Evolutionary conservation across 768 basidiomycete genomes (phyloP), one percentile per base, ranked within the genome.

Genomic region (Rhodotorula paludigena): DNA sequence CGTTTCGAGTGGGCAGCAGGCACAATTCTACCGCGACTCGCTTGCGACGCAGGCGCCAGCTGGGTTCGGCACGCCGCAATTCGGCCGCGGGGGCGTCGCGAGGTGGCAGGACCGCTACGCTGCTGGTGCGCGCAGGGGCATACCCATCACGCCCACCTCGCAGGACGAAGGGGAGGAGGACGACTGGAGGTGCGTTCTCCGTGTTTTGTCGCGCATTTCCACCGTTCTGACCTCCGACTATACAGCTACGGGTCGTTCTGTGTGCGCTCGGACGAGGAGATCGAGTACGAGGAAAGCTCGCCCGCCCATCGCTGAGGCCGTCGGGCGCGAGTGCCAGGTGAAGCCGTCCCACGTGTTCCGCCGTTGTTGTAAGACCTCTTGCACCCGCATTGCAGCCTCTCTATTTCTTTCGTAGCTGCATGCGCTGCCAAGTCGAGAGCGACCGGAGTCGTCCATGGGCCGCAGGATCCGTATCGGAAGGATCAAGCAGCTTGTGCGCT

Each of bases 201-300:
- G 10, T 51, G 14, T 1, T 52, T 25, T 45, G 2, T 20, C 20
- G 7, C 39, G 9, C 15, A n/a, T n/a, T 38, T 49, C 36, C 39
- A 20, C 23, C 9, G 7, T 23, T 6, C 16, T 32, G 30, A 9
- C 23, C 25, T 12, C 25, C 2, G 9, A 21, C 20, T n/a, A 2
- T 25, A 10, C 57, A 67, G 66, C 28, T 72, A 72, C 49, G 71
- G 62, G 23, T 57, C 53, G 16, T 72, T 72, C 48, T 65, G 64
- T 25, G 71, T 68, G 3, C 41, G 25, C 6, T 51, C 58, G n/a
- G 71, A 72, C 30, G 71, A 68, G 38, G 66, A 68, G 48, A 58
- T 72, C 44, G 66, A 59, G 53, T 47, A 47, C 18, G 66, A 64
- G 36, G 8, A 6, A 32, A 62, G 63, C 32, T 65, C 57, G 36